Conservation (phyloP, 108 stramenopile species). For the Fragilaria crotonensis region DNA sequence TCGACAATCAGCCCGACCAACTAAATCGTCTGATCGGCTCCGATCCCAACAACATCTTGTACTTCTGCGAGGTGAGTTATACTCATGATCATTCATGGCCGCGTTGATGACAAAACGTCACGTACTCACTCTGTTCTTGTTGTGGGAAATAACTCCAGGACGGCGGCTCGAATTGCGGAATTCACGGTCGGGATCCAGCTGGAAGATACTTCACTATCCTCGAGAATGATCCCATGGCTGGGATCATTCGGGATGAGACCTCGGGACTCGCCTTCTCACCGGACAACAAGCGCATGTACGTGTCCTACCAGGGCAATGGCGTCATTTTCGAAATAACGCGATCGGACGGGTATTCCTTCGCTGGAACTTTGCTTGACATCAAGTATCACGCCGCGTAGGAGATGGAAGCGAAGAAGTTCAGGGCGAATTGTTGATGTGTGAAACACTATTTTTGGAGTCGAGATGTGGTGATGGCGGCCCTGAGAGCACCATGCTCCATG, state of each 20-base stretch:
- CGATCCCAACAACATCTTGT: neutral
- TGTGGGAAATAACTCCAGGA: no score
- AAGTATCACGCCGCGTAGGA: conserved; percentile 3
- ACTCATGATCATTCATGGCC: no score
- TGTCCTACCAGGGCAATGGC: conserved; percentile 11
- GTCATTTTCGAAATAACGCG: conserved; percentile 19
- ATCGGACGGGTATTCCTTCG: conserved; percentile 10
- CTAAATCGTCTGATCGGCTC: neutral
- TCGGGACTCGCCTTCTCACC: conserved; percentile 30
- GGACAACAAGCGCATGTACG: conserved; percentile 28
- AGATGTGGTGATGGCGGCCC: no score
- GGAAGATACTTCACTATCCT: conserved; percentile 34
- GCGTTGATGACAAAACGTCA: no score
- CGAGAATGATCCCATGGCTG: neutral
- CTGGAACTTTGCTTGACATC: conserved; percentile 4
- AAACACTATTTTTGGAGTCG: no score
- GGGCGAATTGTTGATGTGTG: no score
- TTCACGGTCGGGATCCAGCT: conserved; percentile 28
- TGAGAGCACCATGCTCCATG: no score
- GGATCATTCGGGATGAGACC: neutral
- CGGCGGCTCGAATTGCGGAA: conserved; percentile 25
- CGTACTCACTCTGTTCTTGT: no score
- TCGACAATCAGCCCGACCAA: conserved; percentile 8
- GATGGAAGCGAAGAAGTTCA: no score
- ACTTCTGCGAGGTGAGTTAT: neutral